A percentile compares a stretch with the other conserved stretches of the same genome.
Conservation (phyloP, 2,329 filamentous ascomycete species). For the Phyllosticta citrichinensis region DNA sequence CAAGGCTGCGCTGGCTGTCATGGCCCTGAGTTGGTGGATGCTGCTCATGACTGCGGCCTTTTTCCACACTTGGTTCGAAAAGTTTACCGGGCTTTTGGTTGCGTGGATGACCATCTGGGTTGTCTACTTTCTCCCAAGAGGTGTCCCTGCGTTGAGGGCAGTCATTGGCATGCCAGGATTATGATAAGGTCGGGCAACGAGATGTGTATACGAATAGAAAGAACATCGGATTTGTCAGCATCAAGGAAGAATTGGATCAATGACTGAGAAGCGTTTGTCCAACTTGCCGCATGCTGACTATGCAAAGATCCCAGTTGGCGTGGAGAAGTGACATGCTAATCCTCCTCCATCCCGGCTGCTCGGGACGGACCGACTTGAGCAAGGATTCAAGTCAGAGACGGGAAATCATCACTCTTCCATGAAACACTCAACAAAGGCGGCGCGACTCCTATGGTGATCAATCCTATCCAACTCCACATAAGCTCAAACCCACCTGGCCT, state of each 20-base stretch:
- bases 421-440: background rate
- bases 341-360: background rate
- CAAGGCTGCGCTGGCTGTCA: slow-evolving; percentile 47
- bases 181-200: slow-evolving; percentile 12
- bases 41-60: slow-evolving; percentile 96
- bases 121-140: slow-evolving; percentile 40
- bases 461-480: background rate
- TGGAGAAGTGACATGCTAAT: background rate
- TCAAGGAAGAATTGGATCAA: background rate
- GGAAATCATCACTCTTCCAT: background rate
- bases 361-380: background rate
- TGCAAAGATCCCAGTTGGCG: background rate
- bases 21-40: slow-evolving; percentile 82
- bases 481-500: background rate
- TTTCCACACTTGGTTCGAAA: slow-evolving; percentile 98
- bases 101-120: slow-evolving; percentile 35
- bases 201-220: background rate
- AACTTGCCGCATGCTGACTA: background rate
- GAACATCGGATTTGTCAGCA: background rate
- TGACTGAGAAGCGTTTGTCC: background rate
- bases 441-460: background rate
- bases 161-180: slow-evolving; percentile 39
- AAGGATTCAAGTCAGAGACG: background rate
- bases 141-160: slow-evolving; percentile 30
- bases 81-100: slow-evolving; percentile 48